Conservation (phyloP, 208 protist genomes). For the Acanthamoeba comandoni region DNA sequence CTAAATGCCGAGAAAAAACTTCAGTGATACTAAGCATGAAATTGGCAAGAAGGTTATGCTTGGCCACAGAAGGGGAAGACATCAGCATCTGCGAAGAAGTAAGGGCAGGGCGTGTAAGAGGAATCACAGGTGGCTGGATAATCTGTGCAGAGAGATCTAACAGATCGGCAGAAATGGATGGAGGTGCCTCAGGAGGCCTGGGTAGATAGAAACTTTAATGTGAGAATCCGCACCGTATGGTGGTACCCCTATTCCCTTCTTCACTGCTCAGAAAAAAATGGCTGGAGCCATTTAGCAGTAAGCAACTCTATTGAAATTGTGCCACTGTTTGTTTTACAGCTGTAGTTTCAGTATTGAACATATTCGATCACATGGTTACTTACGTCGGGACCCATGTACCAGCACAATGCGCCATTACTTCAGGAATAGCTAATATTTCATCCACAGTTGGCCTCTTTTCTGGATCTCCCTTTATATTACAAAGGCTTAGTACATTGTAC, state of each 20-base stretch:
- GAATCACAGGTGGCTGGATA: constrained; percentile 8
- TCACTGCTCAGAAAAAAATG: not conserved
- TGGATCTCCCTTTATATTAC: constrained; percentile 10
- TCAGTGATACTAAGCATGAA: not conserved
- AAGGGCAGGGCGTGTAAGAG: not conserved
- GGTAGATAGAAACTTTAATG: too few relatives aligned
- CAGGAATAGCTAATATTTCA: not conserved
- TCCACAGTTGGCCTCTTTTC: constrained; percentile 18
- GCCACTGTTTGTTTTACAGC: not conserved
- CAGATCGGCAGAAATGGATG: constrained; percentile 30
- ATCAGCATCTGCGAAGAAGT: not conserved
- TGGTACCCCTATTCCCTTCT: not conserved
- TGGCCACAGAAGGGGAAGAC: not conserved
- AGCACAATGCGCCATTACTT: constrained; percentile 23
- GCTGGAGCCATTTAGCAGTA: too few relatives aligned
- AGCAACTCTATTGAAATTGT: too few relatives aligned
- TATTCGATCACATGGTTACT: not conserved
- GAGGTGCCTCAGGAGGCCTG: constrained; percentile 22
- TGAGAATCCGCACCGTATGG: too few relatives aligned
- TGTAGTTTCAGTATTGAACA: not conserved
- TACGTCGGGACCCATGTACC: constrained; percentile 4
- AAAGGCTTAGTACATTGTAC: not conserved
- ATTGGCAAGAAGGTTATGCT: not conserved
- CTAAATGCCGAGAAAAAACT: constrained; percentile 12
- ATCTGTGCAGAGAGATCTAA: constrained; percentile 26